Evolutionary conservation across 1,139 yeast genomes (phyloP).

Genomic region (Meyerozyma athensensis): DNA sequence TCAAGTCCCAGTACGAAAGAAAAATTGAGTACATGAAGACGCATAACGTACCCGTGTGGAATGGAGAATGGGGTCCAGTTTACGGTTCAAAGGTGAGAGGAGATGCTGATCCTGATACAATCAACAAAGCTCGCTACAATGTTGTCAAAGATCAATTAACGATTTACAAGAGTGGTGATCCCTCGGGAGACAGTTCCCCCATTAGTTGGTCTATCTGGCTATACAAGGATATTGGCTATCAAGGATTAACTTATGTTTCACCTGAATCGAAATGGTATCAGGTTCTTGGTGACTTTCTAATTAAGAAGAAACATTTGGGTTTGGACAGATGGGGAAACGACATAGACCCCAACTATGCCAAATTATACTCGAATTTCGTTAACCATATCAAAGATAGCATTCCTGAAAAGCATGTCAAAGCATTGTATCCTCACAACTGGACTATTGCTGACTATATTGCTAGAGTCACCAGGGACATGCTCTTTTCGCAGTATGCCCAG

Average conservation of each 20-base stretch:
- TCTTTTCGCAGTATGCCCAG: conserved; percentile 35
- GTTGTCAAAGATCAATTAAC: conserved; percentile 39
- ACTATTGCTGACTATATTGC: conserved; percentile 27
- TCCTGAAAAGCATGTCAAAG: conserved; percentile 23
- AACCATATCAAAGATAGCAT: conserved; percentile 31
- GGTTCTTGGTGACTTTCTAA: conserved; percentile 34
- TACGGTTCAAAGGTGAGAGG: conserved; percentile 39
- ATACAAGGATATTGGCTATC: conserved; percentile 48
- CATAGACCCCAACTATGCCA: conserved; percentile 31
- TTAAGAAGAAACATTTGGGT: conserved; percentile 38
- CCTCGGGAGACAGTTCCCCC: conserved; percentile 38
- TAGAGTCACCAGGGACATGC: conserved; percentile 35
- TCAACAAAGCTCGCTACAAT: conserved; percentile 33
- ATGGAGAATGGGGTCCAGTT: conserved; percentile 49
- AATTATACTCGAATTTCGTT: conserved; percentile 27
- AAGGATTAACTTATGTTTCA: conserved; percentile 40
- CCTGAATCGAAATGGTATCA: conserved; percentile 39
- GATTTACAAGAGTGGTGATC: conserved; percentile 38
- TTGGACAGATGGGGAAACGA: conserved; percentile 47
- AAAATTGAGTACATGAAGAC: conserved; percentile 35
- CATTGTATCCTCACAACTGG: conserved; percentile 35
- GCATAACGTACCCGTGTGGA: conserved; percentile 43
- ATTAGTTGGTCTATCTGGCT: conserved; percentile 48
- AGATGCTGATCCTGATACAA: conserved; percentile 28
- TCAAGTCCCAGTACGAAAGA: conserved; percentile 31